These are phyloP conservation scores for Saccharomycopsis lassenensis DNA, from an alignment of 805 yeast species.

Conservation along the genomic window DNA sequence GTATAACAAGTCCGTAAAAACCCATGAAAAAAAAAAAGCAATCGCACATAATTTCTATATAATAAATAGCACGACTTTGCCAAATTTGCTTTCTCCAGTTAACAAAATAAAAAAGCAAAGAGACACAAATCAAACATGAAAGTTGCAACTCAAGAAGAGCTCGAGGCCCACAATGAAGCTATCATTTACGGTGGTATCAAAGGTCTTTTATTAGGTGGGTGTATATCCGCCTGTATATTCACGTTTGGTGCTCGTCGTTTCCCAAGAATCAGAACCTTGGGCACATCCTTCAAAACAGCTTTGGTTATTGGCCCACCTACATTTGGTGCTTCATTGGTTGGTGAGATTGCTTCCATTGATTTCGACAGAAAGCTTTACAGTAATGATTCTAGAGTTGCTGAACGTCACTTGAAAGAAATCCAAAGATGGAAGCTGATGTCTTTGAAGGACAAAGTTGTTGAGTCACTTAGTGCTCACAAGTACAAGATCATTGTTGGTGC, in stretches of 20 bases:
- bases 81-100: no score
- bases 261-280: conserved; percentile 33
- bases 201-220: conserved; percentile 48
- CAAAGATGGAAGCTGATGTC: conserved; percentile 43
- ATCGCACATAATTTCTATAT: no score
- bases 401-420: conserved; percentile 33
- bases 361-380: conserved; percentile 57
- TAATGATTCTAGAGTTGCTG: conserved; percentile 28
- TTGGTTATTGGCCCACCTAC: conserved; percentile 60
- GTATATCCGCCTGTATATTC: conserved; percentile 44
- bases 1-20: no score
- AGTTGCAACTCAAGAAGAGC: conserved; percentile 54
- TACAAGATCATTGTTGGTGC: conserved; percentile 58
- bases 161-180: conserved; percentile 50
- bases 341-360: conserved; percentile 58
- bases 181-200: conserved; percentile 49
- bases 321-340: conserved; percentile 46
- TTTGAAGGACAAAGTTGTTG: conserved; percentile 37
- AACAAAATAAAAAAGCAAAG: no score
- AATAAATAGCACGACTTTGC: no score
- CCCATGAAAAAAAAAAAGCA: no score
- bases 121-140: conserved; percentile 37
- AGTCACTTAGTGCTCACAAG: conserved; percentile 41
- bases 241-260: conserved; percentile 37
- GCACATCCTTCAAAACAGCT: conserved; percentile 56